Evolutionary conservation across 2,329 filamentous ascomycete genomes (phyloP).

Genomic region (Botrytis byssoidea): DNA sequence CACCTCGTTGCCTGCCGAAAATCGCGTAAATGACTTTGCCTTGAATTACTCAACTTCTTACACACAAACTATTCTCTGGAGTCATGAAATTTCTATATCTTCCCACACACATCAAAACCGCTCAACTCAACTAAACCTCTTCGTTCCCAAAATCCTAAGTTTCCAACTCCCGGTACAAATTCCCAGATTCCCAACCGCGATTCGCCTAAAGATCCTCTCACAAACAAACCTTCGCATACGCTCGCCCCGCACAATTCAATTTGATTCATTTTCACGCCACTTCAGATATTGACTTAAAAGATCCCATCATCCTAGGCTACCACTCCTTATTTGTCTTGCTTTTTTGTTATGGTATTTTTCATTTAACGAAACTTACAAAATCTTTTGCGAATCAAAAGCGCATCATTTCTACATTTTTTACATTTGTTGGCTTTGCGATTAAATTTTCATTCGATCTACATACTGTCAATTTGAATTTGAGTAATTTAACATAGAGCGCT

Average conservation of each 20-base stretch:
- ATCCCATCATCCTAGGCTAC: not conserved
- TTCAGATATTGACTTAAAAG: not conserved
- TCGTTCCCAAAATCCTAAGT: too few species aligned
- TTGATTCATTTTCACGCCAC: not conserved
- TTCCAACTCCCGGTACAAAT: too few species aligned
- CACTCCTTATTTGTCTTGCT: not conserved
- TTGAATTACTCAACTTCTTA: too few species aligned
- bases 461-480: too few species aligned
- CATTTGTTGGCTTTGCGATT: too few species aligned
- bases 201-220: too few species aligned
- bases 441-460: too few species aligned
- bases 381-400: not conserved
- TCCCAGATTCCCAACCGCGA: too few species aligned
- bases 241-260: not conserved
- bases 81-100: too few species aligned
- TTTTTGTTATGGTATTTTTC: not conserved
- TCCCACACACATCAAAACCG: too few species aligned
- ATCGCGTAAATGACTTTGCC: not conserved
- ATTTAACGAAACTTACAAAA: not conserved
- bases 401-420: not conserved
- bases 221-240: not conserved
- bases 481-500: accelerated
- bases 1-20: not conserved
- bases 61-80: too few species aligned
- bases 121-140: too few species aligned